These are phyloP conservation scores for Graphilbum fragrans DNA, from an alignment of 2,329 filamentous ascomycete species.

Conservation along the genomic window DNA sequence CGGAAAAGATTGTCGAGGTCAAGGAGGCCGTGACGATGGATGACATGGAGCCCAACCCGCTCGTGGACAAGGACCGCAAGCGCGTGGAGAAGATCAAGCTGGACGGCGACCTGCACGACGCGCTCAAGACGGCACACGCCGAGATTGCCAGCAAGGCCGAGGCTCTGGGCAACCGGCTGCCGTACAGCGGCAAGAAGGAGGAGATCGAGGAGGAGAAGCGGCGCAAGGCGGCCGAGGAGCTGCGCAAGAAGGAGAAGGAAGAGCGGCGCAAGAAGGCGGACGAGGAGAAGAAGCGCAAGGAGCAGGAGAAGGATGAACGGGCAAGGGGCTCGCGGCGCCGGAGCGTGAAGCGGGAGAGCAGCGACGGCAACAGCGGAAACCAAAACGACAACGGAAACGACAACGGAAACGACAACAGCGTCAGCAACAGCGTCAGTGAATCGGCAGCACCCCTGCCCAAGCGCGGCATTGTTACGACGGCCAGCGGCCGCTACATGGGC, in stretches of 20 bases:
- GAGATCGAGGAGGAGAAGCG: background rate
- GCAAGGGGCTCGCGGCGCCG: background rate
- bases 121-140: constrained; percentile 2
- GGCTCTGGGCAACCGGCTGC: constrained; percentile 3
- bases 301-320: background rate
- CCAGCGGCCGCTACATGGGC: constrained; percentile 32
- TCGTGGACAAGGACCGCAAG: background rate
- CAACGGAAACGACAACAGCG: background rate
- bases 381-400: background rate
- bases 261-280: background rate
- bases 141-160: background rate
- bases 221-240: background rate
- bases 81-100: constrained; percentile 4
- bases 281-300: background rate
- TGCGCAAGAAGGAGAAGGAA: background rate
- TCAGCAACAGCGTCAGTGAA: background rate
- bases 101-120: constrained; percentile 2
- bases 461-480: constrained; percentile 37
- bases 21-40: background rate
- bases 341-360: background rate
- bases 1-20: constrained; percentile 2
- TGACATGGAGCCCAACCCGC: constrained; percentile 4
- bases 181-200: background rate
- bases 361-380: background rate
- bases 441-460: constrained; percentile 10